These are phyloP conservation scores for Gynostemma pentaphyllum DNA, from an alignment of 306 rosid genomes.

Conservation along the genomic window DNA sequence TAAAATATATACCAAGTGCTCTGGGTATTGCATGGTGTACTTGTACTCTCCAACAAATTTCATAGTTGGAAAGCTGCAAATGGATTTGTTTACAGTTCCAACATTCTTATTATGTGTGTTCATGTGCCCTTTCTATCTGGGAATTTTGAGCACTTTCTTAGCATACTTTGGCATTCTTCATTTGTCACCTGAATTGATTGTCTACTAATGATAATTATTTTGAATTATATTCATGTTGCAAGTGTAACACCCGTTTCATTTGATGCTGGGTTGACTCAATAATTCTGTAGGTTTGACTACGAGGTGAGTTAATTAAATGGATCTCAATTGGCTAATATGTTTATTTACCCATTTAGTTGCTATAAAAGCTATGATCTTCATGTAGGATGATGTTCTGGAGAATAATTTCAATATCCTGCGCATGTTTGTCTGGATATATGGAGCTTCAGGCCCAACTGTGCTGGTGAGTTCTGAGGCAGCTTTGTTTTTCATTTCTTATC, in stretches of 20 bases:
- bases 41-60: too few species aligned
- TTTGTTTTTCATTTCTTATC: background rate
- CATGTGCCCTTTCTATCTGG: background rate
- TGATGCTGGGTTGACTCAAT: slow-evolving; percentile 21
- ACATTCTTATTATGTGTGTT: background rate
- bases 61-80: background rate
- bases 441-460: slow-evolving; percentile 69
- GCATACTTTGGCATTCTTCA: too few species aligned
- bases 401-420: slow-evolving; percentile 77
- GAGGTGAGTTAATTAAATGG: slow-evolving; percentile 46
- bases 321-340: background rate
- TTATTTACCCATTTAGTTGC: background rate
- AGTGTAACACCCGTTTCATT: slow-evolving; percentile 19
- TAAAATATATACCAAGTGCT: background rate
- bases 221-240: slow-evolving; percentile 9
- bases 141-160: too few species aligned
- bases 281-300: slow-evolving; percentile 72
- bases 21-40: background rate
- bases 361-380: background rate
- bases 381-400: slow-evolving; percentile 88
- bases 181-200: background rate
- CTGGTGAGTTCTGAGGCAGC: slow-evolving; percentile 38
- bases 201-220: slow-evolving; percentile 12
- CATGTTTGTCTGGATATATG: slow-evolving; percentile 69
- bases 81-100: too few species aligned